Conservation (phyloP, 441 rosid genomes). For the Brassica balearica region DNA sequence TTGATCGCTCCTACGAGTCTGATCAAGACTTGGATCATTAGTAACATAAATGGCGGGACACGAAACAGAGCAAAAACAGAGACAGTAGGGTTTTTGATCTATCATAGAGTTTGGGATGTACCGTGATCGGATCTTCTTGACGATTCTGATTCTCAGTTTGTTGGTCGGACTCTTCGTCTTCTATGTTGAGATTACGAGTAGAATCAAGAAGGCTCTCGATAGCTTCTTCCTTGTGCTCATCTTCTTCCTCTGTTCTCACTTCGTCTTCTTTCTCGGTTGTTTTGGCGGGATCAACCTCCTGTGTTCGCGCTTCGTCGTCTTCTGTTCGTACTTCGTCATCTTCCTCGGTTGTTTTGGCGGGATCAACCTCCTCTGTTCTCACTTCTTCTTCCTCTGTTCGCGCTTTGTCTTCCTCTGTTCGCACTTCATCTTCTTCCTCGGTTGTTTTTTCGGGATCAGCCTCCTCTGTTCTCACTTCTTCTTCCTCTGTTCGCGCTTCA, state of each 20-base stretch:
- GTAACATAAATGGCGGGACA: background rate
- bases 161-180: background rate
- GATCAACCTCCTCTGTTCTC: background rate
- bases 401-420: background rate
- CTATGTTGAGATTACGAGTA: background rate
- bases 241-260: background rate
- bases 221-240: no score
- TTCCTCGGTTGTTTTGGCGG: background rate
- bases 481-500: no score
- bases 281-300: background rate
- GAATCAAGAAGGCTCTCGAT: background rate
- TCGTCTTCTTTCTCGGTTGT: no score
- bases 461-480: no score
- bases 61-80: background rate
- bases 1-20: background rate
- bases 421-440: background rate
- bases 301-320: background rate
- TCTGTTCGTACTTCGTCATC: background rate
- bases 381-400: background rate
- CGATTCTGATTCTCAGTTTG: background rate
- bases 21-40: background rate
- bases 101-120: slow-evolving; percentile 3
- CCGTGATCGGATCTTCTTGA: background rate
- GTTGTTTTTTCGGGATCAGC: background rate
- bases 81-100: background rate